Evolutionary conservation across 1,139 yeast genomes (phyloP), one percentile per base, ranked within the genome.

Genomic region (Debaryomycetaceae sp.): DNA sequence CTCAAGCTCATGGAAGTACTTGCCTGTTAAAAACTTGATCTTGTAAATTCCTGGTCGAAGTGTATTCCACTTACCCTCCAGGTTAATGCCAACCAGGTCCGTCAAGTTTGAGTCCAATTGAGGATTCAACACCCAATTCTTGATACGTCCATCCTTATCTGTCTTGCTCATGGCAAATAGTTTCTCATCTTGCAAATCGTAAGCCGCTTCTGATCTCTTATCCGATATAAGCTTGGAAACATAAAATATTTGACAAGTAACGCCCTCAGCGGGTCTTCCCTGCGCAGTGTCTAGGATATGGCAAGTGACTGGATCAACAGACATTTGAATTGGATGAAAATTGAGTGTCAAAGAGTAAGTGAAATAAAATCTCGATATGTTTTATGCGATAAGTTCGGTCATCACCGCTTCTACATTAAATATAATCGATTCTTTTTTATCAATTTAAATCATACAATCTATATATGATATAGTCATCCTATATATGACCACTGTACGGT

Each of bases 221-320:
- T 64, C 56, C 1, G 45, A 39, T 6, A 62, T 47, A 30, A 58
- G 47, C 0, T 66, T 55, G 1, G 70, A 51, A 34, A 71, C 51
- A 47, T 61, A 66, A 55, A 65, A 77, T 26, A 83, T 63, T 33
- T 81, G 81, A 50, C 87, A 83, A 3, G 74, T 63, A 14, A 89
- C 91, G 16, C 71, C 73, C 0, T 65, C 56, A 0, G 96, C 96
- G 0, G 97, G 97, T 45, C 68, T 74, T 1, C 97, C 97, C 9
- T 72, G 63, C n/a, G 85, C 80, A 5, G 96, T 88, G 53, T 89
- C 96, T 31, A 89, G 69, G 13, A 89, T 79, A 59, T 89, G 97
- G 61, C 96, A 88, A 6, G 96, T 87, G 37, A 89, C 78, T 34
- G 89, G 89, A 43, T 65, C 73, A 28, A 61, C 70, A 13, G 67